These are phyloP conservation scores for Aspergillus pseudotamarii DNA, from an alignment of 2,329 filamentous ascomycete genomes.

Conservation along the genomic window DNA sequence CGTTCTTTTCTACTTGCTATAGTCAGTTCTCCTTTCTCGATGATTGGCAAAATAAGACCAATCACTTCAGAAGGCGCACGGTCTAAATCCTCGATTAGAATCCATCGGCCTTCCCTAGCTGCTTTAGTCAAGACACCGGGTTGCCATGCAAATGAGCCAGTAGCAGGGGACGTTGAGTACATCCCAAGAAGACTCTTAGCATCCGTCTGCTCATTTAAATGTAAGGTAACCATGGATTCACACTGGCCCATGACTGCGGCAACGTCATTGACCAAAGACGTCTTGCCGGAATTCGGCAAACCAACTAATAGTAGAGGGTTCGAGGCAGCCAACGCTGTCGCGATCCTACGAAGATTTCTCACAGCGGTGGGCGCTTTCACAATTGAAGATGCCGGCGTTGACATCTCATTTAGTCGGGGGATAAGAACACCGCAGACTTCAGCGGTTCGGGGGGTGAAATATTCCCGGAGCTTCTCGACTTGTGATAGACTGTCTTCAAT, in stretches of 20 bases:
- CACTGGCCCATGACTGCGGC: slow-evolving; percentile 79
- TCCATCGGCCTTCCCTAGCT: slow-evolving; percentile 91
- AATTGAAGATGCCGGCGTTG: slow-evolving; percentile 54
- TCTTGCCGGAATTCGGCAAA: slow-evolving; percentile 86
- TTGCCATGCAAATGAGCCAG: slow-evolving; percentile 89
- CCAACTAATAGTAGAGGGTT: slow-evolving; percentile 82
- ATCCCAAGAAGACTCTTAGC: slow-evolving; percentile 94
- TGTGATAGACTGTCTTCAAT: slow-evolving; percentile 25
- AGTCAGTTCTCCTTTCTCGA: slow-evolving; percentile 87
- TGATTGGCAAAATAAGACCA: slow-evolving; percentile 86
- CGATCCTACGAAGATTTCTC: slow-evolving; percentile 71
- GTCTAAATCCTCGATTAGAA: slow-evolving; percentile 95
- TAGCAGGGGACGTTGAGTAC: slow-evolving; percentile 85
- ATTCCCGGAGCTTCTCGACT: slow-evolving; percentile 32
- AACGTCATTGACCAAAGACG: slow-evolving; percentile 78
- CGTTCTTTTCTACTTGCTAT: slow-evolving; percentile 88
- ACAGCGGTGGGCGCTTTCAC: slow-evolving; percentile 74
- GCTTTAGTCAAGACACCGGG: slow-evolving; percentile 92
- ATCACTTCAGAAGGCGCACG: slow-evolving; percentile 93
- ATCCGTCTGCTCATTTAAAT: slow-evolving; percentile 97
- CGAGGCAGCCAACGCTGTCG: slow-evolving; percentile 65
- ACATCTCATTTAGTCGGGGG: slow-evolving; percentile 57
- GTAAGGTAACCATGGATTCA: slow-evolving; percentile 84
- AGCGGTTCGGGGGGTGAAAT: slow-evolving; percentile 63
- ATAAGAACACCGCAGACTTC: slow-evolving; percentile 69